A percentile compares a stretch with the other conserved stretches of the same genome.
Conservation (phyloP, 495 filamentous ascomycete genomes). For the Trichoderma orchidacearum region DNA sequence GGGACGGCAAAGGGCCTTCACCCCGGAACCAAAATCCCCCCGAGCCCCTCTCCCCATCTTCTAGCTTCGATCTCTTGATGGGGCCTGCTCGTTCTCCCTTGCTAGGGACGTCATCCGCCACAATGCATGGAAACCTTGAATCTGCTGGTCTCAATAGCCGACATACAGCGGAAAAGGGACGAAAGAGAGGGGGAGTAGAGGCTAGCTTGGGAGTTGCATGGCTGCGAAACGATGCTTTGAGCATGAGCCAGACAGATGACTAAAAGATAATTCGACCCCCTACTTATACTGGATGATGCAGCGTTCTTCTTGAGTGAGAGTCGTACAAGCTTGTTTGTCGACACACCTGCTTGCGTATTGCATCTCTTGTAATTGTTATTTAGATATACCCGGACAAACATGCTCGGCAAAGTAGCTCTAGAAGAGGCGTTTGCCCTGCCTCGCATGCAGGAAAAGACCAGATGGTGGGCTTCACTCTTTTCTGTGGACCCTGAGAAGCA, state of each 20-base stretch:
- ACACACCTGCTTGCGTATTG: neutral
- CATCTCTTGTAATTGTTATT: neutral
- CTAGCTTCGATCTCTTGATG: neutral
- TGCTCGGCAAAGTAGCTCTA: slow-evolving; percentile 38
- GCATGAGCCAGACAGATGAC: no score
- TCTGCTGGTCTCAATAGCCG: neutral
- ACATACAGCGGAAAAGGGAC: neutral
- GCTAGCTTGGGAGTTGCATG: neutral
- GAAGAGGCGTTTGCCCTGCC: slow-evolving; percentile 39
- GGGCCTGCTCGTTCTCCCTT: neutral
- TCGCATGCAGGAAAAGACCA: slow-evolving; percentile 21
- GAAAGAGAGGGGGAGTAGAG: neutral
- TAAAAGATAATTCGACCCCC: neutral
- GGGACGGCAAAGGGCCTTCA: neutral
- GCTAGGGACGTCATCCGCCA: neutral
- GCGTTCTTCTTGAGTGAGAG: no score
- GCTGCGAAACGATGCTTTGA: no score
- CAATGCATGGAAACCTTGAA: neutral
- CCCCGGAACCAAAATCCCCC: neutral
- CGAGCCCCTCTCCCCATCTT: neutral
- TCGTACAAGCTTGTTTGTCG: neutral
- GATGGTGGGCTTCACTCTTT: slow-evolving; percentile 30
- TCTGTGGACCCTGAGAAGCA: slow-evolving; percentile 4
- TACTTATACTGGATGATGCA: neutral
- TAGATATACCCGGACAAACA: slow-evolving; percentile 12